phyloP scores from a whole-genome alignment of 805 yeast genomes.

The Saturnispora quitensis region DNA sequence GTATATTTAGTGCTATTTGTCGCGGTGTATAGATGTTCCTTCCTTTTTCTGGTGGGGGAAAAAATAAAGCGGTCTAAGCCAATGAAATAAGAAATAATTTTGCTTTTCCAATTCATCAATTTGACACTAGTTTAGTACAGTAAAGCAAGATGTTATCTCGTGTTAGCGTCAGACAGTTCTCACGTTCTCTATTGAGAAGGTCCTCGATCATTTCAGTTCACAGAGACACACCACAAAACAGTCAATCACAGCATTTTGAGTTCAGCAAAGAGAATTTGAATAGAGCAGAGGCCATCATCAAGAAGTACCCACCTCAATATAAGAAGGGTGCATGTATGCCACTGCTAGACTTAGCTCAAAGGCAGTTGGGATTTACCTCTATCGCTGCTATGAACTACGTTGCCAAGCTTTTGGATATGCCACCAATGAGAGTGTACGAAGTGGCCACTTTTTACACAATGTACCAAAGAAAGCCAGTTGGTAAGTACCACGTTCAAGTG shows the following conservation, averaged over 20 bases:
- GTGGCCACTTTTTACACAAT: slow-evolving; percentile 89
- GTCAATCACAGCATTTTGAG: slow-evolving; percentile 60
- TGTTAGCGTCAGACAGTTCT: neutral
- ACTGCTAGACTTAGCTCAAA: slow-evolving; percentile 74
- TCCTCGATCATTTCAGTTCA: slow-evolving; percentile 46
- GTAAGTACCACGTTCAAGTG: slow-evolving; percentile 73
- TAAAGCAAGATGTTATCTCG: neutral
- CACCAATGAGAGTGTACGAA: slow-evolving; percentile 90
- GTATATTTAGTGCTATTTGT: neutral
- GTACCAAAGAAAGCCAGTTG: slow-evolving; percentile 83
- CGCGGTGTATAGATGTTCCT: neutral
- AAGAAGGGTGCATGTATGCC: slow-evolving; percentile 89
- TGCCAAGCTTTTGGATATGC: slow-evolving; percentile 76
- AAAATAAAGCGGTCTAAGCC: neutral
- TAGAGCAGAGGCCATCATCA: slow-evolving; percentile 64
- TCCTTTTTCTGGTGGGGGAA: neutral
- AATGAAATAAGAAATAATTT: neutral
- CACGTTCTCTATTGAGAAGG: slow-evolving; percentile 12
- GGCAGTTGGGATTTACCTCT: slow-evolving; percentile 79
- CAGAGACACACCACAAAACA: slow-evolving; percentile 62
- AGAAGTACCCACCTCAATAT: slow-evolving; percentile 79
- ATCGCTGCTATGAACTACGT: slow-evolving; percentile 86
- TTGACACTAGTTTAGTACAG: neutral
- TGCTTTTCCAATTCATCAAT: neutral
- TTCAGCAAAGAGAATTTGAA: slow-evolving; percentile 54